Percentiles rank a stretch among this genome's conserved stretches.
Conservation (phyloP, 306 rosid genomes). For the Vigna mungo region DNA sequence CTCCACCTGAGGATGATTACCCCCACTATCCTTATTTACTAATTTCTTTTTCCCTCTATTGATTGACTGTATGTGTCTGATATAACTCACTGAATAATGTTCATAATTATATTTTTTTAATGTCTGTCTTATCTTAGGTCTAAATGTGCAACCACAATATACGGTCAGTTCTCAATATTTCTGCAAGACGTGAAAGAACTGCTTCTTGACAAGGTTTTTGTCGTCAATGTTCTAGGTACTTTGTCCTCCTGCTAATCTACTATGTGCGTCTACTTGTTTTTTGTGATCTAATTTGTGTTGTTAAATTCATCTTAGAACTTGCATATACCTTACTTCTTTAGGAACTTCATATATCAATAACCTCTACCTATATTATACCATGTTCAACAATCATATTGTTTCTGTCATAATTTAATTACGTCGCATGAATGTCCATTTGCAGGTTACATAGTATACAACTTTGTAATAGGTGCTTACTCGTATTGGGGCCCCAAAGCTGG, state of each 20-base stretch:
- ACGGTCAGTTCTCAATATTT: slow-evolving; percentile 53
- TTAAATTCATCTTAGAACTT: slow-evolving; percentile 33
- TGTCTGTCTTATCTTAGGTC: slow-evolving; percentile 50
- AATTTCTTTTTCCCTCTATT: neutral
- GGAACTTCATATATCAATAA: slow-evolving; percentile 10
- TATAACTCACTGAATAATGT: slow-evolving; percentile 31
- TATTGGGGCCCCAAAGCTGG: slow-evolving; percentile 99
- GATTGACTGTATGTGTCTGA: neutral
- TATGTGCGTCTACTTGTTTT: slow-evolving; percentile 32
- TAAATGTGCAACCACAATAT: slow-evolving; percentile 38
- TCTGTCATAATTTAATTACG: neutral
- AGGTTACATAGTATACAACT: slow-evolving; percentile 88
- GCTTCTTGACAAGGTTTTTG: slow-evolving; percentile 70
- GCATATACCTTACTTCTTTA: slow-evolving; percentile 23
- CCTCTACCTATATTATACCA: neutral
- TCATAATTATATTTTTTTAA: neutral
- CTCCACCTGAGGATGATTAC: slow-evolving; percentile 23
- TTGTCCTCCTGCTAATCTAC: slow-evolving; percentile 39
- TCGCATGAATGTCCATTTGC: slow-evolving; percentile 43
- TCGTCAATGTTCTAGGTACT: slow-evolving; percentile 81
- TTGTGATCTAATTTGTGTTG: slow-evolving; percentile 16
- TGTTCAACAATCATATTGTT: slow-evolving; percentile 16
- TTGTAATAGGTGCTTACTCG: slow-evolving; percentile 91
- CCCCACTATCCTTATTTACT: slow-evolving; percentile 7
- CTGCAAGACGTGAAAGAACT: slow-evolving; percentile 80